phyloP scores from a whole-genome alignment of 2,329 filamentous ascomycete genomes.

The Fusarium odoratissimum region DNA sequence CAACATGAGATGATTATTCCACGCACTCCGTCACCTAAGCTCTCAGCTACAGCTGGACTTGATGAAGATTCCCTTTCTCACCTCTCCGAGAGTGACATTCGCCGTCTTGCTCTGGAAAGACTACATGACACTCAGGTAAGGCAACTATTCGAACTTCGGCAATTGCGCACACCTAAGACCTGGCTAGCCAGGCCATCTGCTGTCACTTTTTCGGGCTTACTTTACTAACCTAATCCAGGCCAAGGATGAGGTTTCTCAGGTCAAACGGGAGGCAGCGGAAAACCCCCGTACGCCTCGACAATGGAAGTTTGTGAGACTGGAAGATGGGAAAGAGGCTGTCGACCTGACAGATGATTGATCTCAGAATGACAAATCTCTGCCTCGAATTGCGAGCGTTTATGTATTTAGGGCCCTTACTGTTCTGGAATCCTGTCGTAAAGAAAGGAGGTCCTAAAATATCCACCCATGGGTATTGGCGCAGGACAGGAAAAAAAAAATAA shows the following conservation, averaged over 20 bases:
- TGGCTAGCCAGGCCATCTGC: not conserved
- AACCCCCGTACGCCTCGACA: not conserved
- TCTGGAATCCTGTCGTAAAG: not conserved
- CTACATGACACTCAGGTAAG: slow-evolving; percentile 29
- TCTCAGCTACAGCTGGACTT: not conserved
- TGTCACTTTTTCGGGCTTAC: not conserved
- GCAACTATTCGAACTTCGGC: accelerated
- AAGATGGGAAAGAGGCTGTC: slow-evolving; percentile 22
- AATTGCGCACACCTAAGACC: accelerated
- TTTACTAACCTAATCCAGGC: not conserved
- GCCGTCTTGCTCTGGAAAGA: slow-evolving; percentile 35
- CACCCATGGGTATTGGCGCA: not conserved
- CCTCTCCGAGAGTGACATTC: slow-evolving; percentile 33
- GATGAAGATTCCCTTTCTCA: not conserved
- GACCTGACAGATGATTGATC: slow-evolving; percentile 32
- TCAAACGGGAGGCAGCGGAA: slow-evolving; percentile 25
- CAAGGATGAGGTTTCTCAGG: not conserved
- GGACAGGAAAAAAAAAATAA: not conserved
- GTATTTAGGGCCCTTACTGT: not conserved
- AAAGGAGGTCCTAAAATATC: not conserved
- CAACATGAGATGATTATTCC: slow-evolving; percentile 41
- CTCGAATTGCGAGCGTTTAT: not conserved
- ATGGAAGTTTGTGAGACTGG: slow-evolving; percentile 28
- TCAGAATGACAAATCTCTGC: not conserved
- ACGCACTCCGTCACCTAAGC: slow-evolving; percentile 9